Base-by-base conservation (phyloP, 2,329 filamentous ascomycete genomes). In the Dactylellina drechsleri region DNA sequence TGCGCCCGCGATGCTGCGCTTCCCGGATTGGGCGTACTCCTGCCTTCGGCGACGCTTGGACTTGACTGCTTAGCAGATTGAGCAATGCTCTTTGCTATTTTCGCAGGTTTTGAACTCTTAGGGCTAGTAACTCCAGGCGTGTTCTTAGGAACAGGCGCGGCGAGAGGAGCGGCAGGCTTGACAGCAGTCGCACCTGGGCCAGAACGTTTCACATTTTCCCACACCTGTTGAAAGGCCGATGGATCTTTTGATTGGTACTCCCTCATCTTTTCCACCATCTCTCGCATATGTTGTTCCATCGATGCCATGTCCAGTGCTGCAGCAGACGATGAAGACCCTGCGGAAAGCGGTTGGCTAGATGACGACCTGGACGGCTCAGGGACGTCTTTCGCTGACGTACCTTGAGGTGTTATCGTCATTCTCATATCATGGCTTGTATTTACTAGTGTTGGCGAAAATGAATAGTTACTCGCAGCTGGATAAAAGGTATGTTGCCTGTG, bases 231-330 rank as follows among this genome's bases (percentile, higher is more conserved):
- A 59, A 88, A 84, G 66, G 87, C 82, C 10, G 81, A 80, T 2
- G 87, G 87, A 77, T 88, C 85, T 77, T 85, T 85, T 26, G 81
- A 81, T 72, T 87, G 87, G 71, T 87, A 84, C 74, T 87, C 84
- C 45, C 86, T 82, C 85, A 88, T 87, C 77, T 85, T 87, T 41
- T 85, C 80, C 77, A 77, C 81, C 82, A 74, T 81, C 66, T 77
- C 81, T 77, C 41, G 82, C 82, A 76, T 81, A 78, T 59, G 79
- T 66, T 77, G 72, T 10, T 79, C 78, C 77, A 79, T 78, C 3
- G 66, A 40, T 18, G 61, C 54, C 53, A 71, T 72, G 20, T 79
- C 71, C 18, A 23, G 43, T 12, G 5, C 43, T n/a, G 16, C 26
- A n/a, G 26, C 23, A 2, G 45, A 52, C n/a, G 45, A 52, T 16